Percentiles rank a stretch among this genome's conserved stretches.
These are phyloP conservation scores for Camelina laxa DNA, from an alignment of 345 rosid species.

Conservation along the genomic window DNA sequence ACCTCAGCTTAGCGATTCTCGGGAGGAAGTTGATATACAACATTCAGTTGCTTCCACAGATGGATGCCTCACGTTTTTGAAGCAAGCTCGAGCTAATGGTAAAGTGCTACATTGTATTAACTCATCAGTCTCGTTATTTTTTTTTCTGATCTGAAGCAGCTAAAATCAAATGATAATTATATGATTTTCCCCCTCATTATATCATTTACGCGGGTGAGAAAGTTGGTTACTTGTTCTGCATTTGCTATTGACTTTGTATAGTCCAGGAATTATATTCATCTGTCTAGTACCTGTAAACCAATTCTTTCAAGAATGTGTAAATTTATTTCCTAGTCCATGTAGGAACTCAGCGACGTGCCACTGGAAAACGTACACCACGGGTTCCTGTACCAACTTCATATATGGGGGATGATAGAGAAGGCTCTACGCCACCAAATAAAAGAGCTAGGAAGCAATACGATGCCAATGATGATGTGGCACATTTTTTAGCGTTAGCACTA, in stretches of 20 bases:
- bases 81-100: constrained; percentile 72
- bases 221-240: constrained; percentile 9
- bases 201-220: constrained; percentile 1
- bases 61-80: constrained; percentile 82
- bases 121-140: constrained; percentile 18
- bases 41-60: constrained; percentile 52
- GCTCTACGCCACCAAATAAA: constrained; percentile 50
- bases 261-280: constrained; percentile 17
- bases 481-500: constrained; percentile 72
- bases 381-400: constrained; percentile 66
- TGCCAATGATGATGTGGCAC: constrained; percentile 67
- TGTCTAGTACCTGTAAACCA: constrained; percentile 20
- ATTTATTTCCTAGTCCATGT: constrained; percentile 37
- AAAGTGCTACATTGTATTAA: constrained; percentile 25
- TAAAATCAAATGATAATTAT: not conserved
- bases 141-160: constrained; percentile 13
- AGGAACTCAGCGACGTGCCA: constrained; percentile 81
- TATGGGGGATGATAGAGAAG: constrained; percentile 59
- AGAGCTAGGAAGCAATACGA: constrained; percentile 58
- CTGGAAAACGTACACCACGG: constrained; percentile 96
- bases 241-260: constrained; percentile 23
- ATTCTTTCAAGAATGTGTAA: constrained; percentile 28
- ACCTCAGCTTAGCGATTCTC: constrained; percentile 54
- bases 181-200: not conserved
- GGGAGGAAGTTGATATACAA: constrained; percentile 54